Evolutionary conservation across 306 rosid species (phyloP), one percentile per base, ranked within the genome.

Genomic region (Alnus rubra): DNA sequence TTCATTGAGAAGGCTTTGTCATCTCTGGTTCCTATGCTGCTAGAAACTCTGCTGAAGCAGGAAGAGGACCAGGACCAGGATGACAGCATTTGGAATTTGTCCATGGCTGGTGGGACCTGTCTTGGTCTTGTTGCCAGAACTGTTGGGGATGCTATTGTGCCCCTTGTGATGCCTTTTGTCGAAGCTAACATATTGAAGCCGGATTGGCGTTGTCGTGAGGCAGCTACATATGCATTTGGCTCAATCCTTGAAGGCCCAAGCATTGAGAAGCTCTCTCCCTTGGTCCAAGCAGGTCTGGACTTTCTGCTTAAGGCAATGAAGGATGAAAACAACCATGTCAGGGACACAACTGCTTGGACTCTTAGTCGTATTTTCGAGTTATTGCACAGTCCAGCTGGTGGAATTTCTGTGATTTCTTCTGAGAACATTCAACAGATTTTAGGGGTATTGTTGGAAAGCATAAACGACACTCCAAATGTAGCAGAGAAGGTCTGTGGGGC

Each of bases 71-170:
- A 52, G 39, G 86, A 83, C 73, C 83, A 79, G 53, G 87, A 83
- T 47, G 81, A 79, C 69, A 70, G 53, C 71, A 75, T 79, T 60
- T 79, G 87, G 87, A 83, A 75, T 76, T 44, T 83, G 3, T 71
- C 87, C 16, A 83, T 83, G 87, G 87, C 87, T 63, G 87, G 87
- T 51, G 87, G 87, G 65, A 83, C 87, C 2, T 83, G 83, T 54
- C 80, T 79, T 55, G 74, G 79, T 60, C 86, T 83, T 18, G 83
- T 83, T 79, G 71, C 86, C 23, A 67, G 75, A 79, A 79, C 80
- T 59, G 87, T 83, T 58, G 81, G 78, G 55, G 83, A 79, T 83
- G 60, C 74, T 7, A 54, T 79, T 49, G 74, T 83, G 28, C 83
- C 86, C 54, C 86, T 83, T 51, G 86, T 83, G 55, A 83, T 83